A percentile compares a stretch with the other conserved stretches of the same genome.
These are phyloP conservation scores for Grammothele lineata DNA, from an alignment of 768 basidiomycete species.

Conservation along the genomic window DNA sequence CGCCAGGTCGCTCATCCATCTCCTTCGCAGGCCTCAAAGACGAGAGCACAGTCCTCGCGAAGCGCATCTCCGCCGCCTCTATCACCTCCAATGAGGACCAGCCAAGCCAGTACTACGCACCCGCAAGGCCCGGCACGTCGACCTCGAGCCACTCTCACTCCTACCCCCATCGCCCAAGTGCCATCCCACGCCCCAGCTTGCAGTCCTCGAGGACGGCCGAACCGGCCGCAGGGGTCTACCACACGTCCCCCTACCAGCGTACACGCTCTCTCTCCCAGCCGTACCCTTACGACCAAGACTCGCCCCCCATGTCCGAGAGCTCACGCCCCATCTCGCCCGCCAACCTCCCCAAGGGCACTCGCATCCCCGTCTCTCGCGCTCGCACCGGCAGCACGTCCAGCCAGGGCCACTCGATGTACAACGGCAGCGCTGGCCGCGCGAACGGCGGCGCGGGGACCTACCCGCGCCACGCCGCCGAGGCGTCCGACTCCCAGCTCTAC, in stretches of 20 bases:
- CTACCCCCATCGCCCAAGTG: conserved; percentile 33
- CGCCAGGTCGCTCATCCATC: conserved; percentile 6
- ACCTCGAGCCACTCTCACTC: conserved; percentile 15
- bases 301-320: conserved; percentile 23
- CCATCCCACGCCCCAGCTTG: conserved; percentile 45
- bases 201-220: conserved; percentile 33
- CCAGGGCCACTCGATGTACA: conserved; percentile 27
- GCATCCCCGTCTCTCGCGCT: conserved; percentile 43
- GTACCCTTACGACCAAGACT: conserved; percentile 39
- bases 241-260: conserved; percentile 36
- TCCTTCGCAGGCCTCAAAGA: conserved; percentile 61
- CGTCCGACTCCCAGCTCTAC: conserved; percentile 25
- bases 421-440: conserved; percentile 26
- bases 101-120: conserved; percentile 18
- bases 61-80: conserved; percentile 73
- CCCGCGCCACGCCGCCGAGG: conserved; percentile 10
- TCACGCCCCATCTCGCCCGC: conserved; percentile 31
- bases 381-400: conserved; percentile 41
- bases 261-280: conserved; percentile 66
- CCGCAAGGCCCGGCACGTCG: conserved; percentile 6
- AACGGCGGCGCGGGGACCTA: too few species aligned
- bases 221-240: conserved; percentile 13
- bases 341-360: conserved; percentile 36
- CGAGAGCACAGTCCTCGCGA: conserved; percentile 75
- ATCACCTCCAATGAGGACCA: conserved; percentile 51